Base-by-base conservation (phyloP, 2,329 filamentous ascomycete genomes). In the Tolypocladium amazonense region DNA sequence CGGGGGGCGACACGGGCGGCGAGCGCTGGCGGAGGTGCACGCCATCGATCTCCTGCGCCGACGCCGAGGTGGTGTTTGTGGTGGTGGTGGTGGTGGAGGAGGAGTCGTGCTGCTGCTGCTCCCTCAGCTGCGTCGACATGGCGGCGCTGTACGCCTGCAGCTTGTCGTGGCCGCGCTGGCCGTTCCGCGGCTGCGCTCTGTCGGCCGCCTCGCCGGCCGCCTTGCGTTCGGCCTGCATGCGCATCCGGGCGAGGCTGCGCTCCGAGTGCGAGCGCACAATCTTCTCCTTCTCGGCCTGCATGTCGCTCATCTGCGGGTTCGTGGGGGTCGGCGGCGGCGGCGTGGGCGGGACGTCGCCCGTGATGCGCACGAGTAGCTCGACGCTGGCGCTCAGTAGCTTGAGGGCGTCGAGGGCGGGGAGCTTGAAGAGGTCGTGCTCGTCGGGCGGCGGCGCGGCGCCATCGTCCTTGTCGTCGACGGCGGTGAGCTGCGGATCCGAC, bases 281-380 rank as follows among this genome's bases (percentile, higher is more conserved):
- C 57, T 77, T 81, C 60, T 81, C 80, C 69, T 86, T 87, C 68
- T 87, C 85, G 30, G 77, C 78, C 66, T 85, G 81, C 77, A 87
- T 82, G 37, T 79, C 81, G 62, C 78, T 79, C 82, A 87, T 84
- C 69, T 86, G 85, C 27, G 88, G 86, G n/a, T 86, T 81, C 2
- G 80, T 81, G 0, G 84, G 83, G 30, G 80, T 81, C 58, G 80
- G 81, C 2, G 87, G 81, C 6, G 88, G 88, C 59, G 88, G 89
- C n/a, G 88, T 94, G 20, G 88, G 88, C 27, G 89, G 90, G 15
- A 94, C 79, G 68, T 96, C 90, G 69, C 89, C 88, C 1, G 88
- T 90, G 61, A 87, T 79, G 63, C 82, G 81, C 35, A 91, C 87
- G 57, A 94, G 79, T 4, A 84, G 80, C 67, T 92, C 88, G 62